Evolutionary conservation across 192 early-diverging fungal species (phyloP), one percentile per base, ranked within the genome.

Genomic region (Umbelopsis ramanniana): DNA sequence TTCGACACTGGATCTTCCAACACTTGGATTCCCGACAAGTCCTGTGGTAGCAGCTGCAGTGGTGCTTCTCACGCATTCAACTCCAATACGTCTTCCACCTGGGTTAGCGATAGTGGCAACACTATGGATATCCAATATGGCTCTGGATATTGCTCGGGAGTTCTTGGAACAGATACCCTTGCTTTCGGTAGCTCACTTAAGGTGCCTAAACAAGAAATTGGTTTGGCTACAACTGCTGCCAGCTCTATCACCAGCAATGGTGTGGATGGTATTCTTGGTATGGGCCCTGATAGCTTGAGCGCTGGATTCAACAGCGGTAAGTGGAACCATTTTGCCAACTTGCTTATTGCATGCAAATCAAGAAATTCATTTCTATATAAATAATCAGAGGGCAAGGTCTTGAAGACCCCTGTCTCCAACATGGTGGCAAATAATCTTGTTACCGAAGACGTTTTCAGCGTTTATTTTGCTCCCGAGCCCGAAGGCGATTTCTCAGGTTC

Each of bases 181-280:
- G 43, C 21, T 21, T 38, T 69, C 35, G 67, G 67, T 24, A 21
- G 2, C n/a, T 63, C 57, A 4, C 23, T 71, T 8, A 21, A 35
- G 15, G 43, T 75, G 2, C 4, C 52, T 8, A 40, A 75, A 2
- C 68, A 70, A 50, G 37, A 46, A 3, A 48, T 75, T 66, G 74
- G 74, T 57, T 29, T 75, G 35, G 74, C 67, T 11, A 60, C 33
- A n/a, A 33, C 29, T 57, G 48, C 47, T 33, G 75, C 40, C 43
- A 71, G 50, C 21, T 24, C 75, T 24, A 60, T 29, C 21, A 54
- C 71, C 33, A 52, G 55, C 40, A 70, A 12, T 70, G 46, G 52
- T 48, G 70, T 81, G 26, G 50, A 82, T 29, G 80, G 80, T 40
- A 67, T 82, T 50, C 45, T 82, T 57, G 80, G 80, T 54, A 67